Conservation (phyloP, 441 rosid species). For the Brassica balearica region DNA sequence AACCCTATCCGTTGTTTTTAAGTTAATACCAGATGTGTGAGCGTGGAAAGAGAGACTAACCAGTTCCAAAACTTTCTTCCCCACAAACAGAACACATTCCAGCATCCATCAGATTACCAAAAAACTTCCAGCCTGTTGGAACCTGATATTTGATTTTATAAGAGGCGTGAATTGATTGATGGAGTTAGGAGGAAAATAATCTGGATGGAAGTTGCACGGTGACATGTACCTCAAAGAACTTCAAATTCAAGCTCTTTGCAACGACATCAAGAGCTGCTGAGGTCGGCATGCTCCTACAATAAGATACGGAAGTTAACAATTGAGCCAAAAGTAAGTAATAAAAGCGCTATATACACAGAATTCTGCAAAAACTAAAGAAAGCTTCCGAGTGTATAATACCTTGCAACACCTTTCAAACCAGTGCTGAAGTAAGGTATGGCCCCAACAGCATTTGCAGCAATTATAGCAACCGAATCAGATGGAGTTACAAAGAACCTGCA, state of each 20-base stretch:
- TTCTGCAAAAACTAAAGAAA: not conserved
- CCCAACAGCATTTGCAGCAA: slow-evolving; percentile 95
- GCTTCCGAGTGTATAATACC: slow-evolving; percentile 49
- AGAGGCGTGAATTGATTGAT: slow-evolving; percentile 5
- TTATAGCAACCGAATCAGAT: slow-evolving; percentile 96
- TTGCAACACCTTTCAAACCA: slow-evolving; percentile 98
- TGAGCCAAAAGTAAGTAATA: not conserved
- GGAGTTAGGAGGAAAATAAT: not conserved
- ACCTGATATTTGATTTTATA: slow-evolving; percentile 56
- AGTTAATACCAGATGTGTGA: slow-evolving; percentile 23
- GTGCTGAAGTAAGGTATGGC: slow-evolving; percentile 92
- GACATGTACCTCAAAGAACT: slow-evolving; percentile 89
- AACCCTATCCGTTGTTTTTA: not conserved
- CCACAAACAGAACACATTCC: slow-evolving; percentile 95
- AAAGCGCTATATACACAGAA: slow-evolving; percentile 12
- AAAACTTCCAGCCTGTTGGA: slow-evolving; percentile 99
- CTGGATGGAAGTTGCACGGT: not conserved
- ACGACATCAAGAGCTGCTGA: slow-evolving; percentile 99
- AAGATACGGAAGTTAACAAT: slow-evolving; percentile 7
- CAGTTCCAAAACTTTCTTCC: slow-evolving; percentile 99
- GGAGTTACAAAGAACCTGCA: slow-evolving; percentile 97
- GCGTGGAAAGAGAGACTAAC: slow-evolving; percentile 48
- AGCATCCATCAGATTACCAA: slow-evolving; percentile 99
- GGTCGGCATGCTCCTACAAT: slow-evolving; percentile 97
- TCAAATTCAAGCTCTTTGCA: slow-evolving; percentile 77